These are phyloP conservation scores for Fraxinus pennsylvanica DNA, from an alignment of 257 asterid genomes.

Conservation along the genomic window DNA sequence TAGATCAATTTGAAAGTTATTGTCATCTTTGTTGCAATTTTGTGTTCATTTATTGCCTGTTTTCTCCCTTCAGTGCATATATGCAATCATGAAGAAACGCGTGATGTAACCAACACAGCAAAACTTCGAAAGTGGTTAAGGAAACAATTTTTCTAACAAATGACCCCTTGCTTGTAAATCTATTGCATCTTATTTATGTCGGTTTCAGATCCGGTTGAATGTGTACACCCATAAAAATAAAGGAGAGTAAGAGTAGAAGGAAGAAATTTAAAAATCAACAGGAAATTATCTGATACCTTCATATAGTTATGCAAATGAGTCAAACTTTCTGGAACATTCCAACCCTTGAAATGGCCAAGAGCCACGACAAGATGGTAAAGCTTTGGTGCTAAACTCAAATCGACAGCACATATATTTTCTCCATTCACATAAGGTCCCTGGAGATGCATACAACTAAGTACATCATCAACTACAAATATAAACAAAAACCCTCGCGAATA, in stretches of 20 bases:
- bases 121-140: too few species aligned
- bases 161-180: background rate
- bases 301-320: conserved; percentile 54
- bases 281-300: conserved; percentile 42
- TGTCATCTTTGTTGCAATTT: background rate
- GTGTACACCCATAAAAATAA: background rate
- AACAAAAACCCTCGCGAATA: background rate
- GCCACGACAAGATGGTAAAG: conserved; percentile 67
- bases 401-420: conserved; percentile 58
- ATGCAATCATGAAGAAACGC: background rate
- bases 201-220: background rate
- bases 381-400: conserved; percentile 73
- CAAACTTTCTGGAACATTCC: conserved; percentile 70
- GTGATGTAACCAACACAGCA: background rate
- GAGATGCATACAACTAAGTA: background rate
- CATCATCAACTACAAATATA: background rate
- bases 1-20: background rate
- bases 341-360: conserved; percentile 73
- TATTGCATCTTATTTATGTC: background rate
- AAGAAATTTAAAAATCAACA: background rate
- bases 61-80: background rate
- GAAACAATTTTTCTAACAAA: too few species aligned
- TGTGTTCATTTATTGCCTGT: background rate
- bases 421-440: conserved; percentile 78
- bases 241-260: background rate